Evolutionary conservation across 345 rosid genomes (phyloP).

Genomic region (Salix exigua): DNA sequence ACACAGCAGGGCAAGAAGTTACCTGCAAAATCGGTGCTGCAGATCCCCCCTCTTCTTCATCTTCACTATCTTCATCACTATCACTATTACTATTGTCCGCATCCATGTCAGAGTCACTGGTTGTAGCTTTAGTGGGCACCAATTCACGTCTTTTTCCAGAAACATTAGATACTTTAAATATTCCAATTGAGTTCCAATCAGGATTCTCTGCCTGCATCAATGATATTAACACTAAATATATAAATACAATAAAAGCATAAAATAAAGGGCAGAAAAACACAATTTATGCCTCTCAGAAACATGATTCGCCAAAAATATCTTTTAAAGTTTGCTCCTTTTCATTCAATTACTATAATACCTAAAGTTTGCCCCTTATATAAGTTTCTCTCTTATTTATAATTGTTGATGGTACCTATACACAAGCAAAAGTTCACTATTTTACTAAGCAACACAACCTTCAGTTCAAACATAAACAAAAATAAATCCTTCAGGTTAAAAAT

Average conservation of each 20-base stretch:
- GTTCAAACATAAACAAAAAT: not conserved
- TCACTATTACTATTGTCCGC: slow-evolving; percentile 71
- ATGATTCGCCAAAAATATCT: not conserved
- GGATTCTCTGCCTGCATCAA: slow-evolving; percentile 74
- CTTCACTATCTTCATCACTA: slow-evolving; percentile 69
- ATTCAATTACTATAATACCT: not conserved
- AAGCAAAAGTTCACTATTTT: not conserved
- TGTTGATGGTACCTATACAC: not conserved
- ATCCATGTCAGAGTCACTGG: slow-evolving; percentile 56
- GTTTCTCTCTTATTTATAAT: not conserved
- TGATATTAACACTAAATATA: not conserved
- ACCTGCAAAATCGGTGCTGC: slow-evolving; percentile 65
- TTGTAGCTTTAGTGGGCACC: slow-evolving; percentile 45
- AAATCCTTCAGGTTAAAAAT: not conserved
- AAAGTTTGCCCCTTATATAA: not conserved
- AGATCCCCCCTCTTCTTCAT: slow-evolving; percentile 58
- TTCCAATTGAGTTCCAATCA: slow-evolving; percentile 69
- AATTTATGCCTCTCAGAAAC: not conserved
- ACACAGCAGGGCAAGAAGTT: slow-evolving; percentile 12
- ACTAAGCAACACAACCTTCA: not conserved
- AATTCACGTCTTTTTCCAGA: slow-evolving; percentile 80
- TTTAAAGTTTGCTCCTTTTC: not conserved
- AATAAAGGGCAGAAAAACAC: not conserved
- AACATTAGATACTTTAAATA: slow-evolving; percentile 67
- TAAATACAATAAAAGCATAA: not conserved